Base-by-base conservation (phyloP, 768 basidiomycete species). In the Coprinopsis sp. region DNA sequence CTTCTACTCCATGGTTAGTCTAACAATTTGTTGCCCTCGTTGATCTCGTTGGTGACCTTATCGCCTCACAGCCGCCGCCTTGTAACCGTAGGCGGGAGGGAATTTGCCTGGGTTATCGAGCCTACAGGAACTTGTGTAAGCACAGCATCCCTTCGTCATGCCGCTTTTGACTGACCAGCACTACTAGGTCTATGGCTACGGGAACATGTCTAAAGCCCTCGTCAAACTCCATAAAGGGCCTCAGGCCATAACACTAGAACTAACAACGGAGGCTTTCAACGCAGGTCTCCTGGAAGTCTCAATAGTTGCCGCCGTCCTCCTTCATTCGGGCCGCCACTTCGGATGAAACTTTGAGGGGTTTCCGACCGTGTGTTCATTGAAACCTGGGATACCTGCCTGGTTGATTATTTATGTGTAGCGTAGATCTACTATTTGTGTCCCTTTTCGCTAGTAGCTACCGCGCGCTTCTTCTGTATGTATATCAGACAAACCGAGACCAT, bases 191-290 rank as follows among this genome's bases (percentile, higher is more conserved):
- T 48, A 33, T 34, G 27, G 25, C 6, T 25, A 29, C 30, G 47
- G 39, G 13, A 30, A 41, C 3, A 25, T 34, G 6, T 27, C 7
- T 7, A 41, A 41, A 16, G 47, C 47, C 8, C 41, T 49, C 16
- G 73, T 68, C 3, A 66, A 70, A 22, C 57, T 78, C 16, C 69
- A 66, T 1, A 49, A 53, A 27, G 51, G 50, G 1, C 33, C 40
- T 10, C 62, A 67, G 39, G 58, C 61, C 1, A 61, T 74, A 44
- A 60, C 62, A 2, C 64, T 79, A 4, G 76, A 79, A 42, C 48
- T 79, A 41, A 74, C 73, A 0, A 63, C 70, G 1, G 66, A 72
- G 24, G 74, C 76, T 4, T 58, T 79, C 25, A 66, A 71, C 43
- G 59, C 63, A 4, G 69, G 71, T n/a, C 62, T 79, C 16, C 58